Conservation (phyloP, 2,329 filamentous ascomycete genomes). For the Calonectria pteridis region DNA sequence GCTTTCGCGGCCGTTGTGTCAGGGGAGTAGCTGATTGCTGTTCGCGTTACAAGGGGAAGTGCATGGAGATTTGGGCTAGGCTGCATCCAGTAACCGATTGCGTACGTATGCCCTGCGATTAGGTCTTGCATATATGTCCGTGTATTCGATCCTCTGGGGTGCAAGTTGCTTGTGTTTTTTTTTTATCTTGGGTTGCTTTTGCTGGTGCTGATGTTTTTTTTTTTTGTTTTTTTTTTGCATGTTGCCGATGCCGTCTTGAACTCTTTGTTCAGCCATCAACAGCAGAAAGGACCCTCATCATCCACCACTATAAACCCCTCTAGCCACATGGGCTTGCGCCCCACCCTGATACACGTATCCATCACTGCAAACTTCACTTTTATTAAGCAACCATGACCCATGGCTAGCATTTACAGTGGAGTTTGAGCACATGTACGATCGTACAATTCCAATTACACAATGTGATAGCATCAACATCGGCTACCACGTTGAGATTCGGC, state of each 20-base stretch:
- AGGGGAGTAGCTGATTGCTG: slow-evolving; percentile 7
- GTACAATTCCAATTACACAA: background rate
- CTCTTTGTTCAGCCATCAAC: background rate
- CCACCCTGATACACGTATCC: slow-evolving; percentile 6
- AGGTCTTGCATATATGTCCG: background rate
- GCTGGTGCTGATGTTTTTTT: background rate
- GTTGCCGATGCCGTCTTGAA: background rate
- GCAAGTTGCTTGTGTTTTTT: background rate
- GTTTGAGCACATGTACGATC: background rate
- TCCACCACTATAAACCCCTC: background rate
- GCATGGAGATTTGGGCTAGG: background rate
- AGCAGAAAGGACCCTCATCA: background rate
- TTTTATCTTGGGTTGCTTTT: background rate
- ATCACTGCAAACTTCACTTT: background rate
- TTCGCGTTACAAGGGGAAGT: slow-evolving; percentile 4
- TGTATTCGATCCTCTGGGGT: background rate
- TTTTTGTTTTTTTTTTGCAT: background rate
- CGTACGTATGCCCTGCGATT: slow-evolving; percentile 7
- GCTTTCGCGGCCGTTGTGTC: slow-evolving; percentile 9
- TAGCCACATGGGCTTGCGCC: background rate
- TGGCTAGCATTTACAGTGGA: background rate
- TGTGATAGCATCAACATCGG: background rate
- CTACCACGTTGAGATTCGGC: background rate
- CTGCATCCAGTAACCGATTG: slow-evolving; percentile 11
- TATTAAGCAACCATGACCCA: background rate